A percentile compares a stretch with the other conserved stretches of the same genome.
These are phyloP conservation scores for Fusarium sp. DNA, from an alignment of 2,329 filamentous ascomycete species.

Conservation along the genomic window DNA sequence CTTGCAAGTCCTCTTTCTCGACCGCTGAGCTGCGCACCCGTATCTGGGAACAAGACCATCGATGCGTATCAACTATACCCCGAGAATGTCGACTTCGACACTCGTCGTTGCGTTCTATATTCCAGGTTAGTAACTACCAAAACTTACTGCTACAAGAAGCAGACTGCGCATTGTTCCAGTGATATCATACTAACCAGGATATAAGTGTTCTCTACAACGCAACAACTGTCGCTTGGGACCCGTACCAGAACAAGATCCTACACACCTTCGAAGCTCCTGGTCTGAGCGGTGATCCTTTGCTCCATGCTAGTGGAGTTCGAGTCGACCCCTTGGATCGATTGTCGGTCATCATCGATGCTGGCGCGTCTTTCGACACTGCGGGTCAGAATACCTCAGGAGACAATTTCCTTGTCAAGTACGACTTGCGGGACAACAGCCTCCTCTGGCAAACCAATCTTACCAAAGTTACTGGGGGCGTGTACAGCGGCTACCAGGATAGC, in stretches of 20 bases:
- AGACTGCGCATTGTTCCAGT: rapidly evolving
- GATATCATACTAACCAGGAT: background rate
- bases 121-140: background rate
- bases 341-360: constrained; percentile 55
- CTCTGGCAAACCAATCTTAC: constrained; percentile 55
- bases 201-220: constrained; percentile 19
- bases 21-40: background rate
- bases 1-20: background rate
- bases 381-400: constrained; percentile 54
- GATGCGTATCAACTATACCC: constrained; percentile 17
- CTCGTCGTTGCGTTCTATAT: constrained; percentile 18
- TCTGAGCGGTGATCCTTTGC: constrained; percentile 45
- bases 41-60: constrained; percentile 7
- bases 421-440: constrained; percentile 40
- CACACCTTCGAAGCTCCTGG: constrained; percentile 47
- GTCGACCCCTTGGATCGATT: constrained; percentile 52
- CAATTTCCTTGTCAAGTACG: constrained; percentile 55
- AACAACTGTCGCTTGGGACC: constrained; percentile 20
- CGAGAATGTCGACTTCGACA: constrained; percentile 22
- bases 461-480: constrained; percentile 45
- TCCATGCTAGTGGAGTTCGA: constrained; percentile 52
- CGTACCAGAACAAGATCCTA: constrained; percentile 40
- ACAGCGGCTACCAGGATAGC: constrained; percentile 57
- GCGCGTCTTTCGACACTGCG: constrained; percentile 52
- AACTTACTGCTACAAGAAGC: too few species aligned